Conservation (phyloP, 1,139 yeast genomes). For the Suhomyces kunorum region DNA sequence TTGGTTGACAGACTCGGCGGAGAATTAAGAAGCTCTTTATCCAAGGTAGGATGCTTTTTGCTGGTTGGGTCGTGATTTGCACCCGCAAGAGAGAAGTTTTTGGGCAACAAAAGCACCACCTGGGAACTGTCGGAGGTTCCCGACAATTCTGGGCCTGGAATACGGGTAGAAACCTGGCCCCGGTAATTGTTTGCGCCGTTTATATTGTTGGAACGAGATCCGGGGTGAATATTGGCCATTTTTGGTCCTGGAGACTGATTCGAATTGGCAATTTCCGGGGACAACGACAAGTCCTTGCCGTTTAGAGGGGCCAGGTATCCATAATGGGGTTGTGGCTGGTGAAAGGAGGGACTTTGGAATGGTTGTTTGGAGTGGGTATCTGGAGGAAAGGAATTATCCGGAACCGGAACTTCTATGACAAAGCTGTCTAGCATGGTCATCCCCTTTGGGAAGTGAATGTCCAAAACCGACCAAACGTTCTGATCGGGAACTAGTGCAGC, state of each 20-base stretch:
- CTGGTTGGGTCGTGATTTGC: conserved; percentile 12
- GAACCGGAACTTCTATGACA: conserved; percentile 48
- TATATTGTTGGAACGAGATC: background rate
- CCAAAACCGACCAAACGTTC: conserved; percentile 59
- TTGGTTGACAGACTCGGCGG: conserved; percentile 18
- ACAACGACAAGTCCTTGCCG: conserved; percentile 35
- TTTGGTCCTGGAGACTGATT: conserved; percentile 14
- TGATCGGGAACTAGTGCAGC: conserved; percentile 64
- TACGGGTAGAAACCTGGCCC: background rate
- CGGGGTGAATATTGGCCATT: background rate
- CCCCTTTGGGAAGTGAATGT: conserved; percentile 63
- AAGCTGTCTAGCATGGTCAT: conserved; percentile 72
- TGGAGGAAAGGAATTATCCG: background rate
- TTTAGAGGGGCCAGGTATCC: conserved; percentile 20
- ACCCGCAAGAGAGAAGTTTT: conserved; percentile 42
- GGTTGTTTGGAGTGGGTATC: background rate
- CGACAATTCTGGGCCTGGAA: background rate
- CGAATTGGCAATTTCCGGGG: conserved; percentile 18
- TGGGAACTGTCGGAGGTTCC: conserved; percentile 22
- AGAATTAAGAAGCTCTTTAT: conserved; percentile 24
- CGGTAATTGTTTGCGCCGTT: background rate
- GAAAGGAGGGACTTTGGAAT: conserved; percentile 3
- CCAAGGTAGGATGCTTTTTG: conserved; percentile 32
- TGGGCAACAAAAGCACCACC: conserved; percentile 48
- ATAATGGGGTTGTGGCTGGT: conserved; percentile 20